Evolutionary conservation across 169 alveolate species (phyloP).

Genomic region (Cryptosporidium xiaoi): DNA sequence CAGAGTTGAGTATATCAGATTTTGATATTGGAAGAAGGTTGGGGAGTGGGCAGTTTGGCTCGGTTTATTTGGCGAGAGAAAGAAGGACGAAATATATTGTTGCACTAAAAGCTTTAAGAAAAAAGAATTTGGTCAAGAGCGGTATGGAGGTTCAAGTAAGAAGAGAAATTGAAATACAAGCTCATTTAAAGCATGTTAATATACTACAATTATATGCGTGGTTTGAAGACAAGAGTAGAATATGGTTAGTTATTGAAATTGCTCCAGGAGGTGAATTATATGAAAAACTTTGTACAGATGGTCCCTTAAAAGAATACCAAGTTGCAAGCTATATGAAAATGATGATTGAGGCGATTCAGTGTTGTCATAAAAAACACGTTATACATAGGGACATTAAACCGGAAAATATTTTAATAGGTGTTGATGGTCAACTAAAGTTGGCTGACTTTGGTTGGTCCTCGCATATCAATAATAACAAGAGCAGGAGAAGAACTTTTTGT

Average conservation of each 20-base stretch:
- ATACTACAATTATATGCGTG: conserved; percentile 89
- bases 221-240: conserved; percentile 90
- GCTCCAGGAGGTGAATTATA: conserved; percentile 91
- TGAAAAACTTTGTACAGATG: conserved; percentile 80
- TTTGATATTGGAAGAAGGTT: conserved; percentile 86
- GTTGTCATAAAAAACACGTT: conserved; percentile 85
- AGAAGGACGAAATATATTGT: conserved; percentile 85
- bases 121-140: conserved; percentile 82
- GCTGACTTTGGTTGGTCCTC: conserved; percentile 96
- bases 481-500: conserved; percentile 90
- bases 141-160: conserved; percentile 85
- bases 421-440: conserved; percentile 90
- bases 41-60: conserved; percentile 90
- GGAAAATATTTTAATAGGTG: conserved; percentile 91
- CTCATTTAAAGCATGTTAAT: conserved; percentile 88
- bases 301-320: conserved; percentile 83
- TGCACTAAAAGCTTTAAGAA: conserved; percentile 86
- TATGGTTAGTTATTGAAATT: conserved; percentile 91
- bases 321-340: conserved; percentile 86
- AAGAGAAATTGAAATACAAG: conserved; percentile 91
- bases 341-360: conserved; percentile 83
- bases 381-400: conserved; percentile 93
- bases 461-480: conserved; percentile 84
- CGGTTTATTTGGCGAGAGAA: conserved; percentile 87
- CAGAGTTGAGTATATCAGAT: conserved; percentile 77